phyloP scores from a whole-genome alignment of 768 basidiomycete genomes.

The Lentinus brumalis region DNA sequence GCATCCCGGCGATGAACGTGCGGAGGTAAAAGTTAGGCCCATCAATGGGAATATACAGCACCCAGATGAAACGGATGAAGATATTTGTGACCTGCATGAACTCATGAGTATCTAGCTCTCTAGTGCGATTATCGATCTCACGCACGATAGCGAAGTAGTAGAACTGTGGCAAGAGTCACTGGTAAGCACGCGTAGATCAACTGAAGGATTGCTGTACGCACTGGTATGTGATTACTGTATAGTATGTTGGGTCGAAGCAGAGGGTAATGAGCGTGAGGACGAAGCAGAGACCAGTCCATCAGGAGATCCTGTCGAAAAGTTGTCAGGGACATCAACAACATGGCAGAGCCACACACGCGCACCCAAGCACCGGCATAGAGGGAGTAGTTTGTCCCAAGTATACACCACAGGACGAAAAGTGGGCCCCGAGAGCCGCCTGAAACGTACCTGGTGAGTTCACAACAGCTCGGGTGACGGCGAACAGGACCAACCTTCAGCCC shows the following conservation, averaged over 20 bases:
- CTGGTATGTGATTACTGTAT: slow-evolving; percentile 64
- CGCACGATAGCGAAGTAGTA: slow-evolving; percentile 82
- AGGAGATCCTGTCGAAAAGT: slow-evolving; percentile 60
- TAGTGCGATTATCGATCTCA: background rate
- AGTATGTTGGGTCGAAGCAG: slow-evolving; percentile 76
- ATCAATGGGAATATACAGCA: slow-evolving; percentile 66
- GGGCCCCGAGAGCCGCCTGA: slow-evolving; percentile 42
- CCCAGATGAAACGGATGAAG: slow-evolving; percentile 79
- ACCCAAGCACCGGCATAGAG: slow-evolving; percentile 83
- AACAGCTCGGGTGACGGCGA: too few species aligned
- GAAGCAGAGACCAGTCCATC: slow-evolving; percentile 91
- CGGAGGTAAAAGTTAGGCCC: slow-evolving; percentile 54
- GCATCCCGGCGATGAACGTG: slow-evolving; percentile 64
- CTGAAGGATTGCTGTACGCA: slow-evolving; percentile 27
- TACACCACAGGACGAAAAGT: slow-evolving; percentile 67
- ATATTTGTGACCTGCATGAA: slow-evolving; percentile 62
- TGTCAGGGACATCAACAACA: background rate
- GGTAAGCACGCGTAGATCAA: background rate
- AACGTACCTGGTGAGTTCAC: slow-evolving; percentile 7
- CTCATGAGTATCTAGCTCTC: background rate
- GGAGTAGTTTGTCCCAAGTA: slow-evolving; percentile 64
- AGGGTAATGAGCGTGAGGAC: slow-evolving; percentile 52
- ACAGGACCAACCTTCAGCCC: slow-evolving; percentile 51
- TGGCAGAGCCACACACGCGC: slow-evolving; percentile 22
- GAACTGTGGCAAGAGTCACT: slow-evolving; percentile 38